Evolutionary conservation across 805 yeast species (phyloP).

Genomic region (Sugiyamaella chiloensis): DNA sequence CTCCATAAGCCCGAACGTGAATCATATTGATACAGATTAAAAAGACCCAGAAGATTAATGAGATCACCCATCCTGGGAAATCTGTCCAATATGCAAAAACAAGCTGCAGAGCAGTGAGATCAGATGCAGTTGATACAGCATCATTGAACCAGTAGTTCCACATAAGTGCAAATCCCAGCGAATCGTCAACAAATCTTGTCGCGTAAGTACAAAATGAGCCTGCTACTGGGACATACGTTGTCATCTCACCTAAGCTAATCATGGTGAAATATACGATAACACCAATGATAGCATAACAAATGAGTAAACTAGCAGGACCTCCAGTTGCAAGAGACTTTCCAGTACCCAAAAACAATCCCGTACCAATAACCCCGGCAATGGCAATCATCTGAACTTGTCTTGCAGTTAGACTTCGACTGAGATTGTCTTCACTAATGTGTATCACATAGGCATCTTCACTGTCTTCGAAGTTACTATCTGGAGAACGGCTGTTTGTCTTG

Average conservation of each 20-base stretch:
- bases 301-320: conserved; percentile 52
- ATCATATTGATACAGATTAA: conserved; percentile 45
- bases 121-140: conserved; percentile 48
- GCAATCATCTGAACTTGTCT: conserved; percentile 69
- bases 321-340: conserved; percentile 49
- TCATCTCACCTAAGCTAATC: conserved; percentile 55
- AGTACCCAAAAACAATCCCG: conserved; percentile 53
- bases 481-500: neutral
- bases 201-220: conserved; percentile 54
- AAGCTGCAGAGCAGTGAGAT: conserved; percentile 46
- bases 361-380: conserved; percentile 75
- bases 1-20: conserved; percentile 53
- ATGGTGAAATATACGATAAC: conserved; percentile 51
- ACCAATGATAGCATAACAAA: conserved; percentile 50
- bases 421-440: conserved; percentile 19
- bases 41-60: conserved; percentile 53
- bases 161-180: conserved; percentile 52
- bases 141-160: conserved; percentile 52
- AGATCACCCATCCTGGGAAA: conserved; percentile 49
- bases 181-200: conserved; percentile 46
- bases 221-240: conserved; percentile 50
- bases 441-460: neutral
- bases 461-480: neutral
- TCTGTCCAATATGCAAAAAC: conserved; percentile 47
- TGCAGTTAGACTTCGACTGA: conserved; percentile 26